Evolutionary conservation across 495 filamentous ascomycete genomes (phyloP).

Genomic region (Neurospora sp.): DNA sequence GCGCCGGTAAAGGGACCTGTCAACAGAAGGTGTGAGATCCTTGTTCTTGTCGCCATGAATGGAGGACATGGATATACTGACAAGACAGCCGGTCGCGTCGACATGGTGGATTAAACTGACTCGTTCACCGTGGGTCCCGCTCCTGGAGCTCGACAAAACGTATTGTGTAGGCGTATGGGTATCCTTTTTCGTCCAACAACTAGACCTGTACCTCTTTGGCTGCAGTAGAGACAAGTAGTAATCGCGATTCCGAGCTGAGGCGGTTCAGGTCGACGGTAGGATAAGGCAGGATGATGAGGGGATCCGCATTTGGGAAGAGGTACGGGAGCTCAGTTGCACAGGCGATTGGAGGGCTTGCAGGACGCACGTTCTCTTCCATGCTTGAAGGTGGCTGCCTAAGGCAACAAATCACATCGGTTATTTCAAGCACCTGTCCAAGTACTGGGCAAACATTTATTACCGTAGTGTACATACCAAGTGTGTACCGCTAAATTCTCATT

Average conservation of each 20-base stretch:
- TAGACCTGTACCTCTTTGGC: neutral
- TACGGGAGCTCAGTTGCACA: neutral
- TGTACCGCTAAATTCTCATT: no score
- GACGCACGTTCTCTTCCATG: neutral
- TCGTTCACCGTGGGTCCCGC: neutral
- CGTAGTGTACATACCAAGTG: neutral
- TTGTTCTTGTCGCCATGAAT: neutral
- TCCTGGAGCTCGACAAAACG: neutral
- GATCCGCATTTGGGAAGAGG: neutral
- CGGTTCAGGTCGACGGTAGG: neutral
- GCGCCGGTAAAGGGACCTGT: slow-evolving; percentile 84
- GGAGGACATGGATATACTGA: slow-evolving; percentile 16
- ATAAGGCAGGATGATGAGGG: neutral
- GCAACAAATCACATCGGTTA: neutral
- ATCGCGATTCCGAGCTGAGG: neutral
- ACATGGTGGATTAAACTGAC: slow-evolving; percentile 27
- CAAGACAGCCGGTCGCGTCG: slow-evolving; percentile 35
- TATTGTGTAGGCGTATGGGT: neutral
- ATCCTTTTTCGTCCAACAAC: neutral
- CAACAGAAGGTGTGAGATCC: slow-evolving; percentile 5
- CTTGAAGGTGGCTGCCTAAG: neutral
- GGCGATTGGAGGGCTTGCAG: neutral
- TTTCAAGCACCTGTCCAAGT: neutral
- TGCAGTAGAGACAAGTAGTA: neutral
- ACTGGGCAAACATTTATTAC: neutral